Conservation (phyloP, 1,284 basidiomycete genomes). For the Coniophora puteana region DNA sequence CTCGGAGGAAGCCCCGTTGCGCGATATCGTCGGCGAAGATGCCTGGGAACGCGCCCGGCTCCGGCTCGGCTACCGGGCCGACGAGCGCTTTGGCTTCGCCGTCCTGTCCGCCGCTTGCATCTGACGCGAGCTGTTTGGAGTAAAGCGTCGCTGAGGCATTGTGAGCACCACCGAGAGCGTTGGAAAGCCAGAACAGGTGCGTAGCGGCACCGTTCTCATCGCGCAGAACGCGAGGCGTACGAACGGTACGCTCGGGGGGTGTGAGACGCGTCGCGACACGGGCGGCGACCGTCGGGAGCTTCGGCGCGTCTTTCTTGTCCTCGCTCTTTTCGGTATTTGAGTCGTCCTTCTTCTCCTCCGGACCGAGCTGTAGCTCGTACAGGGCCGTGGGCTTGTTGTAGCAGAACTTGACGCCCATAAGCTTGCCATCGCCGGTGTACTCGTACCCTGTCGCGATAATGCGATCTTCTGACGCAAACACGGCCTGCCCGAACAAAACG, state of each 20-base stretch:
- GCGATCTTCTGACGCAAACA: constrained; percentile 40
- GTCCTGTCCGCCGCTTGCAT: no score
- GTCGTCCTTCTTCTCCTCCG: not conserved
- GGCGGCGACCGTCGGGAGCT: no score
- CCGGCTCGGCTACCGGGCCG: constrained; percentile 34
- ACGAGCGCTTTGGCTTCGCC: constrained; percentile 32
- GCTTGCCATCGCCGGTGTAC: constrained; percentile 47
- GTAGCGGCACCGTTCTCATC: constrained; percentile 22
- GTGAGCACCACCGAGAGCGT: constrained; percentile 56
- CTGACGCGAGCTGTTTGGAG: constrained; percentile 28
- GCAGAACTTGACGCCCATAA: constrained; percentile 63
- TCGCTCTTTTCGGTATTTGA: no score
- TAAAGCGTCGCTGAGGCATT: constrained; percentile 52
- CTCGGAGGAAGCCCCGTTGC: constrained; percentile 39
- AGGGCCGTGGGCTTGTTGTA: constrained; percentile 59
- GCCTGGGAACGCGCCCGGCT: constrained; percentile 51
- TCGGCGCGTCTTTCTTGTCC: no score
- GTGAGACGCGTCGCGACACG: constrained; percentile 41
- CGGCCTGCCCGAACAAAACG: constrained; percentile 52
- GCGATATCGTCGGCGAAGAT: constrained; percentile 56
- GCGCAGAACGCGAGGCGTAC: constrained; percentile 50
- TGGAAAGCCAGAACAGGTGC: constrained; percentile 52
- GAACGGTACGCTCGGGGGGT: constrained; percentile 39
- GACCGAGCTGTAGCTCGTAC: constrained; percentile 40
- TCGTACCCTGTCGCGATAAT: constrained; percentile 64